These are phyloP conservation scores for Syncephalastrum contaminatum DNA, from an alignment of 371 early-diverging fungal species.

Conservation along the genomic window DNA sequence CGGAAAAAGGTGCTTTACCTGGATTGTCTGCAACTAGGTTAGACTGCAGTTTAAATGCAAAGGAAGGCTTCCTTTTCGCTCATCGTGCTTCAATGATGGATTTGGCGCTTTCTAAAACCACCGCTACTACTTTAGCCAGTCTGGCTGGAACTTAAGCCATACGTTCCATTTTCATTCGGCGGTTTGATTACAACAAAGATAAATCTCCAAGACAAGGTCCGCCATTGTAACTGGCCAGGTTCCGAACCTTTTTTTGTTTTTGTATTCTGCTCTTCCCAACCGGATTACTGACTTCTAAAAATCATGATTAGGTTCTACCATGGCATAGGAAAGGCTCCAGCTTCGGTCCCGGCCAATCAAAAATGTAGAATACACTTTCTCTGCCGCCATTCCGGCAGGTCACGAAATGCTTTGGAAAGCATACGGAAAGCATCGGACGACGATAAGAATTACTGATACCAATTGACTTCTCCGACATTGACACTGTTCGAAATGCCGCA, in stretches of 20 bases:
- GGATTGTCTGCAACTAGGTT: too few species aligned
- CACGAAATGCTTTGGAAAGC: slow-evolving; percentile 7
- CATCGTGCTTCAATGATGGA: too few species aligned
- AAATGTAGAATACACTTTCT: slow-evolving; percentile 15
- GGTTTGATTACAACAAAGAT: not conserved
- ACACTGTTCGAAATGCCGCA: slow-evolving; percentile 11
- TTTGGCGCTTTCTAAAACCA: too few species aligned
- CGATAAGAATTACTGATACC: slow-evolving; percentile 7
- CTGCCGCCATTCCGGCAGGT: slow-evolving; percentile 20
- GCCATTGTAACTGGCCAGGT: slow-evolving; percentile 9
- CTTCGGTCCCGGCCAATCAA: slow-evolving; percentile 16
- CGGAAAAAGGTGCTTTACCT: too few species aligned
- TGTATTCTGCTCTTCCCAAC: not conserved
- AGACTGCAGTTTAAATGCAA: too few species aligned
- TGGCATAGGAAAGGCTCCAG: slow-evolving; percentile 25
- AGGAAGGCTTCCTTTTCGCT: too few species aligned
- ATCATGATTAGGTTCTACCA: slow-evolving; percentile 16
- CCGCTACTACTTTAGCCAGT: too few species aligned
- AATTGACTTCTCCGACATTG: slow-evolving; percentile 18
- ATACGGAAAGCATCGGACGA: slow-evolving; percentile 6
- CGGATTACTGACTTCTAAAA: not conserved
- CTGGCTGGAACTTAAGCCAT: too few species aligned
- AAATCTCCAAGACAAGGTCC: slow-evolving; percentile 5
- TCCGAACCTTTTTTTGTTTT: not conserved
- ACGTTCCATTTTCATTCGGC: not conserved